Evolutionary conservation across 352 stramenopile species (phyloP).

Genomic region (Globisporangium spiculum): DNA sequence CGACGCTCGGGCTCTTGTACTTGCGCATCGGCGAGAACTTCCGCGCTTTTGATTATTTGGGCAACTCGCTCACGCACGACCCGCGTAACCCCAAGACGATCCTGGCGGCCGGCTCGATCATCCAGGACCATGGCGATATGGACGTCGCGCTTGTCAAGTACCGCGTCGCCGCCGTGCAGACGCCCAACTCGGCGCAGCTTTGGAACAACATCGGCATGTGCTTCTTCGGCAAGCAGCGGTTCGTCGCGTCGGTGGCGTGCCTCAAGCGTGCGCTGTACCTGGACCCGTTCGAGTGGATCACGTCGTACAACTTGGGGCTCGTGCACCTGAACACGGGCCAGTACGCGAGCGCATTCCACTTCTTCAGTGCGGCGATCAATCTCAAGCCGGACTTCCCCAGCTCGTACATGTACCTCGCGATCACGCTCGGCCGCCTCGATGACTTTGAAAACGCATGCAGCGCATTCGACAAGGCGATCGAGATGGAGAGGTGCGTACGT

Average conservation of each 20-base stretch:
- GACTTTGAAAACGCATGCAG: constrained; percentile 92
- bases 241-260: constrained; percentile 84
- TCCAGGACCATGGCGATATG: constrained; percentile 93
- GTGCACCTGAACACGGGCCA: constrained; percentile 91
- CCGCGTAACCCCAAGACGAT: constrained; percentile 90
- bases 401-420: constrained; percentile 93
- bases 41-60: constrained; percentile 92
- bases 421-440: constrained; percentile 86
- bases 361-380: constrained; percentile 89
- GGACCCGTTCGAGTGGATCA: constrained; percentile 95
- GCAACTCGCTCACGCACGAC: constrained; percentile 91
- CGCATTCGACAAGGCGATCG: constrained; percentile 91
- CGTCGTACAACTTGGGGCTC: constrained; percentile 92
- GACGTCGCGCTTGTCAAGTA: constrained; percentile 95
- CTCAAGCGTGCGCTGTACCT: constrained; percentile 92
- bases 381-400: constrained; percentile 86
- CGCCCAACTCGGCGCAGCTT: constrained; percentile 89
- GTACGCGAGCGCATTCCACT: constrained; percentile 93
- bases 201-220: constrained; percentile 97
- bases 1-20: constrained; percentile 89
- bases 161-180: constrained; percentile 88
- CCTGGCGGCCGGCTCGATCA: constrained; percentile 90
- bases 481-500: constrained; percentile 69
- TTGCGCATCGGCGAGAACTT: constrained; percentile 89
- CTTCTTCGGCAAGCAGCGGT: constrained; percentile 92